Conservation (phyloP, 2,329 filamentous ascomycete species). For the Cryphonectria radicalis region DNA sequence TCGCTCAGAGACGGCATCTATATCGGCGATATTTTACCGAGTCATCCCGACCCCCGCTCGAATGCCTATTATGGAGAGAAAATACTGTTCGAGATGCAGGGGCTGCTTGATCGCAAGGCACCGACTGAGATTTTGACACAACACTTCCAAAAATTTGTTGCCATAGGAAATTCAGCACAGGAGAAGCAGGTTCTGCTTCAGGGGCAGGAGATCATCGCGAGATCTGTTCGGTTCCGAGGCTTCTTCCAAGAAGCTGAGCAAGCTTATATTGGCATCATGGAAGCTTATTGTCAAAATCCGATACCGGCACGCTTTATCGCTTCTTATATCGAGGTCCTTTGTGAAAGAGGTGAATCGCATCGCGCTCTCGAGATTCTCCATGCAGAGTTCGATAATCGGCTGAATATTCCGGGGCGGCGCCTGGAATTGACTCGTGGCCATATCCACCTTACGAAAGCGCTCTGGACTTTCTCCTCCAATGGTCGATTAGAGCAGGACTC, state of each 20-base stretch:
- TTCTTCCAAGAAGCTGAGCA: not conserved
- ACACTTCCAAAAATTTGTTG: not conserved
- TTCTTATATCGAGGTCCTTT: not conserved
- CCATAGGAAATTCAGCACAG: not conserved
- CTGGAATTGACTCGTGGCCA: not conserved
- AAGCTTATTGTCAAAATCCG: not conserved
- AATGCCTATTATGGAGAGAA: no score
- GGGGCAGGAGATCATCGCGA: not conserved
- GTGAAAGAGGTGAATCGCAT: not conserved
- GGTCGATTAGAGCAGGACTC: no score
- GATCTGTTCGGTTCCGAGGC: not conserved
- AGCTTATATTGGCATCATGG: not conserved
- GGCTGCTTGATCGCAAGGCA: not conserved
- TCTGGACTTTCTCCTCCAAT: not conserved
- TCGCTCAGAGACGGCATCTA: not conserved
- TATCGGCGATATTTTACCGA: not conserved
- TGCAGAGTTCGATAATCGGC: not conserved
- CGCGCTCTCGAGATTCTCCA: not conserved
- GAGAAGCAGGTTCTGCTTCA: not conserved
- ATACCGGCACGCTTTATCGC: not conserved
- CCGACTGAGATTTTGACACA: not conserved
- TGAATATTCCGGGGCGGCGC: not conserved
- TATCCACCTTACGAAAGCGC: not conserved
- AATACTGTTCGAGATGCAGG: no score
- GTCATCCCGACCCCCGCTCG: no score